Percentiles rank a stretch among this genome's conserved stretches.
Conservation (phyloP, 305 asterid genomes). For the Rubia balearica region DNA sequence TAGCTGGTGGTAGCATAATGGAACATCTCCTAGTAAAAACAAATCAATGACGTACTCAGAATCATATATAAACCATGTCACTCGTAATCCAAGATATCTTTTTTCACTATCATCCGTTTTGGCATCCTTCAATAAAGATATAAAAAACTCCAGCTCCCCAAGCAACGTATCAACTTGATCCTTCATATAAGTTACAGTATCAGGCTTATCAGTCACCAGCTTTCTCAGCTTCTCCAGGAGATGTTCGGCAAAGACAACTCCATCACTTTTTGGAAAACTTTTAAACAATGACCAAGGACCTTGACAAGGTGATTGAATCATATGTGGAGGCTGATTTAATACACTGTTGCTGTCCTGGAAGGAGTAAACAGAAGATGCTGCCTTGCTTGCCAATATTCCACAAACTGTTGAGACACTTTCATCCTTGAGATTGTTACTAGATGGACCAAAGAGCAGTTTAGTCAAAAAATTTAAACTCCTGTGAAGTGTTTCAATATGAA, state of each 20-base stretch:
- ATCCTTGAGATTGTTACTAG: too few relatives aligned
- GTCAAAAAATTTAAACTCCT: neutral
- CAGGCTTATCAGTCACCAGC: neutral
- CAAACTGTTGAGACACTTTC: neutral
- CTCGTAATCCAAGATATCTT: neutral
- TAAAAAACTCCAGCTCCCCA: neutral
- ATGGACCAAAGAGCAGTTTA: neutral
- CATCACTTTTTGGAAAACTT: neutral
- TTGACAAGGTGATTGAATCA: too few relatives aligned
- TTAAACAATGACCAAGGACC: too few relatives aligned
- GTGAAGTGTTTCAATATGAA: neutral
- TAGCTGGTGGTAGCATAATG: constrained; percentile 18
- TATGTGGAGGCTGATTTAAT: too few relatives aligned
- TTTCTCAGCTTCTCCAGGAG: neutral
- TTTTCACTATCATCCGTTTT: neutral
- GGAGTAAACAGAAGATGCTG: too few relatives aligned
- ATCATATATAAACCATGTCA: constrained; percentile 4
- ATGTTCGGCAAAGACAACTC: neutral
- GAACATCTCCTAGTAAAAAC: neutral
- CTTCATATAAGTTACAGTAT: neutral
- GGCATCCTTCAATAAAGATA: neutral
- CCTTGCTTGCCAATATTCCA: too few relatives aligned
- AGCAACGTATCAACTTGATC: constrained; percentile 1
- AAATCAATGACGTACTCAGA: constrained; percentile 16
- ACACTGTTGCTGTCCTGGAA: too few relatives aligned